phyloP scores from a whole-genome alignment of 1,139 yeast genomes.

The Zygosaccharomyces sapae region DNA sequence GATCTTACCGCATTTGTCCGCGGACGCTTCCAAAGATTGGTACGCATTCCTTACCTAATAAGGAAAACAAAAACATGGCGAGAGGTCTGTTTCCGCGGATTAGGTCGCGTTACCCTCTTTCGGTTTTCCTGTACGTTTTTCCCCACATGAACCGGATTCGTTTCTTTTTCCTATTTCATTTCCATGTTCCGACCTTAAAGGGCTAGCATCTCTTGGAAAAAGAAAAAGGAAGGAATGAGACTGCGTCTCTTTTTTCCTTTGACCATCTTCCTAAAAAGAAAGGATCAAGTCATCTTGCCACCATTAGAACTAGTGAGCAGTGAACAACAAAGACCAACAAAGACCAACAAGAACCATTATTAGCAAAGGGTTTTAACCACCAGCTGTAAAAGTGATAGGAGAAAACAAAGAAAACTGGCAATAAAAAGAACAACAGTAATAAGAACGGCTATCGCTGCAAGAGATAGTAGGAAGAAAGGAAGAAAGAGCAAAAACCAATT shows the following conservation, averaged over 20 bases:
- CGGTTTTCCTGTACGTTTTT: background rate
- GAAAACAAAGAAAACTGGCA: background rate
- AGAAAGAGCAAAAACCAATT: background rate
- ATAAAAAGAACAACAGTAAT: background rate
- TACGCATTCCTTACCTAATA: too few relatives aligned
- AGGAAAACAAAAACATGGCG: too few relatives aligned
- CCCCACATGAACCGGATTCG: background rate
- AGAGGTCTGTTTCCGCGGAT: too few relatives aligned
- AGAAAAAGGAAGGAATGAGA: background rate
- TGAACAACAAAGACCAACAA: background rate
- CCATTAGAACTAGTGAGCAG: background rate
- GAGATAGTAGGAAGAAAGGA: background rate
- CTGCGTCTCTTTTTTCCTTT: background rate
- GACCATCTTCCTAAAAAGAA: background rate
- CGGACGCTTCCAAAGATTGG: too few relatives aligned
- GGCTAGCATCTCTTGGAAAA: background rate
- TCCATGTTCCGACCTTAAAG: background rate
- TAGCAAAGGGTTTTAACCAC: background rate
- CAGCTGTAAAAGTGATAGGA: background rate
- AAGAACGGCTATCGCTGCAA: background rate
- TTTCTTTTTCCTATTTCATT: background rate
- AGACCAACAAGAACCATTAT: background rate
- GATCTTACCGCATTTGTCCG: background rate
- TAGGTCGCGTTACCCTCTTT: background rate
- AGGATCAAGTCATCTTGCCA: constrained; percentile 8